Evolutionary conservation across 2,329 filamentous ascomycete genomes (phyloP).

Genomic region (Pseudogymnoascus destructans): DNA sequence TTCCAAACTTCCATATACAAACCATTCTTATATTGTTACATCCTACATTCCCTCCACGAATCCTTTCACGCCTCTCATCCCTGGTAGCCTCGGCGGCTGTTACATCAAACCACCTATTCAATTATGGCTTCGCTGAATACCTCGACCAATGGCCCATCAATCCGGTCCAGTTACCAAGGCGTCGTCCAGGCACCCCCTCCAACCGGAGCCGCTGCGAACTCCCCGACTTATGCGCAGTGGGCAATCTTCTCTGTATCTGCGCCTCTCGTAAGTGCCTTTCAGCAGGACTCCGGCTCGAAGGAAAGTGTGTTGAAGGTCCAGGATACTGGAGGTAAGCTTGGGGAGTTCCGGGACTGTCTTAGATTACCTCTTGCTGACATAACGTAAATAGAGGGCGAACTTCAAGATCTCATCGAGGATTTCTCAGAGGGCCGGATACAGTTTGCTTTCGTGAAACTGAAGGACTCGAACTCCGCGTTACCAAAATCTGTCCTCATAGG

Average conservation of each 20-base stretch:
- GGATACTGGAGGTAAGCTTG: constrained; percentile 59
- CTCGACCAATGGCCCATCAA: constrained; percentile 67
- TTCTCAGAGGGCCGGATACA: constrained; percentile 95
- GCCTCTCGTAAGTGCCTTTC: constrained; percentile 84
- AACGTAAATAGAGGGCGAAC: constrained; percentile 60
- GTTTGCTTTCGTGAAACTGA: constrained; percentile 93
- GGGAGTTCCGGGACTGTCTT: neutral
- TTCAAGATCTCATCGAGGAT: constrained; percentile 81
- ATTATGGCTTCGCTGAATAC: constrained; percentile 69
- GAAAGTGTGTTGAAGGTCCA: constrained; percentile 95
- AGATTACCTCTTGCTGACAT: constrained; percentile 14
- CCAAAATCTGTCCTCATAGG: constrained; percentile 89
- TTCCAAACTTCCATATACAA: neutral
- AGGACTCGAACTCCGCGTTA: constrained; percentile 78
- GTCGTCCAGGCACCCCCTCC: constrained; percentile 49
- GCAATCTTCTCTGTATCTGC: constrained; percentile 87
- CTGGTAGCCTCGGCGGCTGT: constrained; percentile 3
- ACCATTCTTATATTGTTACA: constrained; percentile 3
- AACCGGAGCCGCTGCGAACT: constrained; percentile 45
- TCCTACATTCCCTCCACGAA: neutral
- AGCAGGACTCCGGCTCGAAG: constrained; percentile 65
- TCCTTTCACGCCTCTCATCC: neutral
- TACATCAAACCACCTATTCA: neutral
- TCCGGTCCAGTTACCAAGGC: constrained; percentile 68
- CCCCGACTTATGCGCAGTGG: constrained; percentile 82